Evolutionary conservation across 345 rosid species (phyloP), one percentile per base, ranked within the genome.

Genomic region (Brassica nigra): DNA sequence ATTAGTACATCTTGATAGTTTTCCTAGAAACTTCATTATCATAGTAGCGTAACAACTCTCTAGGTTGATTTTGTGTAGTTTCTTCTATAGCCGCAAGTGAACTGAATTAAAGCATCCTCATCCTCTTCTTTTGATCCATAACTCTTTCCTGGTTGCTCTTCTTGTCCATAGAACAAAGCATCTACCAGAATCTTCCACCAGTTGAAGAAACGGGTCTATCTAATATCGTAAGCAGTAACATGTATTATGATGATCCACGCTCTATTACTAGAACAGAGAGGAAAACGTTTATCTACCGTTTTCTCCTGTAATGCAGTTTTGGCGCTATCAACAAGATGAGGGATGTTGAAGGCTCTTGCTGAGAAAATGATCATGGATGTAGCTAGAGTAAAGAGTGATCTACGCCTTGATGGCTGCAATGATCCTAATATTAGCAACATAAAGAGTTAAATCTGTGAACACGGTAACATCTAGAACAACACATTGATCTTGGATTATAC

Each of bases 121-220:
- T 87, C 77, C 30, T 86, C 92, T 84, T 90, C 90, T 74, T 88
- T 86, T 33, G 92, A 90, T 78, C 90, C 90, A 77, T 84, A 88
- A 59, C 10, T 71, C 44, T 84, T 84, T 6, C 0, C 31, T 8
- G 61, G 73, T 66, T 75, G 78, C 55, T 73, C 82, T 66, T 16
- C 8, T 61, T 73, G 84, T 31, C 71, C 57, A 70, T 83, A 79
- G 76, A 81, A 81, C 27, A 82, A 80, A 62, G 85, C 88, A 77
- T 86, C 86, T 77, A 88, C 74, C 82, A 83, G 79, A 66, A 70
- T 90, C 90, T 71, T 87, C 88, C 67, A 84, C 82, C 83, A 86
- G 64, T 49, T 61, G 82, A 76, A 90, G 85, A 85, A 86, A 86
- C 74, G 92, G 94, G 69, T 90, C 94, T 7, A 70, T 81, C 94